Conservation (phyloP, 2,329 filamentous ascomycete genomes). For the Talaromyces verruculosus region DNA sequence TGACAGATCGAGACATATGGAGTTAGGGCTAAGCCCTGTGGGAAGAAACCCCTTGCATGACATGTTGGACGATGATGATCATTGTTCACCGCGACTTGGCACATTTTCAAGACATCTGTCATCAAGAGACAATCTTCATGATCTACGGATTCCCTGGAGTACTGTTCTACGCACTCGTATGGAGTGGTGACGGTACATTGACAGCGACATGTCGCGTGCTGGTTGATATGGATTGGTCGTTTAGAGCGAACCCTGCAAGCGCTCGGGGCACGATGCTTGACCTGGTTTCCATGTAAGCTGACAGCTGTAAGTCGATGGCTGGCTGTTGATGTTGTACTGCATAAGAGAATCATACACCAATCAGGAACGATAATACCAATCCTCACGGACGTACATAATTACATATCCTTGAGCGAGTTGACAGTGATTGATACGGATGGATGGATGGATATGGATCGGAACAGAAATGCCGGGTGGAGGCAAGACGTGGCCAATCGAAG, state of each 20-base stretch:
- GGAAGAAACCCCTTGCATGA: background rate
- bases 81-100: constrained; percentile 3
- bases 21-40: constrained; percentile 4
- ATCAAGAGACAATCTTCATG: background rate
- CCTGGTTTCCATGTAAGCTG: background rate
- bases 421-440: background rate
- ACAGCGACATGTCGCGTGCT: constrained; percentile 5
- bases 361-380: background rate
- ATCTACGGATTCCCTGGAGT: background rate
- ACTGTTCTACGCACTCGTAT: background rate
- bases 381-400: background rate
- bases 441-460: constrained; percentile 9
- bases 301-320: background rate
- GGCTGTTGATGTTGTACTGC: background rate
- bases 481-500: constrained; percentile 2
- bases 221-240: background rate
- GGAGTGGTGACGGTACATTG: background rate
- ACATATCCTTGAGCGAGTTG: too few species aligned
- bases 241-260: background rate
- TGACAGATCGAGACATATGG: background rate
- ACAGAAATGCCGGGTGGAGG: constrained; percentile 17
- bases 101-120: background rate
- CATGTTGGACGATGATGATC: background rate
- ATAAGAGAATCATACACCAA: background rate
- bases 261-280: constrained; percentile 10